Base-by-base conservation (phyloP, 2,329 filamentous ascomycete species). In the Mycosphaerella sp. region DNA sequence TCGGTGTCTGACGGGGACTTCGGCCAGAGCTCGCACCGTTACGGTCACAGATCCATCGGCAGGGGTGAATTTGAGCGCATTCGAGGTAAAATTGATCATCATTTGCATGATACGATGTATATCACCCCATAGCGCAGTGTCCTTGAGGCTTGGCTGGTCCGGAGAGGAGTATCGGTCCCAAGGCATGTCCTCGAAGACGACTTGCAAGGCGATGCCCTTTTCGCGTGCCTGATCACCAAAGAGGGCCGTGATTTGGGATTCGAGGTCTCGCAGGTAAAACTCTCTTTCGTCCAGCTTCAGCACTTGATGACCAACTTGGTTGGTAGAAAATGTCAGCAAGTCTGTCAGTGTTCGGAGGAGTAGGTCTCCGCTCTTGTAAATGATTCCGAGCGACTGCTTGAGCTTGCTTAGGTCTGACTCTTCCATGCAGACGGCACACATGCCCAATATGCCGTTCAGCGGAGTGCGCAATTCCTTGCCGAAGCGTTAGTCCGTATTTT, bases 401-500 rank as follows among this genome's bases (percentile, higher is more conserved):
- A 95, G 82, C 59, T 84, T 82, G 27, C 76, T 68, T 12, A 89
- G 72, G 61, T 95, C 88, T 44, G 89, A 84, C 66, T 95, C 89
- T 57, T 89, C 86, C 88, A 95, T 93, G 68, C 87, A 93, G 1
- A 95, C 86, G 0, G 89, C 86, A 60, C 86, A 90, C 85, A 96
- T 93, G 53, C 93, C 93, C 63, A 98, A 76, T 43, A 97, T 96
- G 9, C 91, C 93, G 64, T 97, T 97, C 50, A 97, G 77, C 0
- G 93, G 93, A 1, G 93, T 98, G 66, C 95, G 94, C 30, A 98
- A 76, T 68, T 97, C 82, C 59, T 86, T 25, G 21, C 7, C 7
- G 5, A 25, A 5, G 21, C 21, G 21, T 25, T 25, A 25, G 21
- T 25, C 6, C 21, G 7, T 1, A 25, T 6, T 6, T 25, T 3